phyloP scores from a whole-genome alignment of 2,329 filamentous ascomycete species.

The Cladosporium cucumerinum region DNA sequence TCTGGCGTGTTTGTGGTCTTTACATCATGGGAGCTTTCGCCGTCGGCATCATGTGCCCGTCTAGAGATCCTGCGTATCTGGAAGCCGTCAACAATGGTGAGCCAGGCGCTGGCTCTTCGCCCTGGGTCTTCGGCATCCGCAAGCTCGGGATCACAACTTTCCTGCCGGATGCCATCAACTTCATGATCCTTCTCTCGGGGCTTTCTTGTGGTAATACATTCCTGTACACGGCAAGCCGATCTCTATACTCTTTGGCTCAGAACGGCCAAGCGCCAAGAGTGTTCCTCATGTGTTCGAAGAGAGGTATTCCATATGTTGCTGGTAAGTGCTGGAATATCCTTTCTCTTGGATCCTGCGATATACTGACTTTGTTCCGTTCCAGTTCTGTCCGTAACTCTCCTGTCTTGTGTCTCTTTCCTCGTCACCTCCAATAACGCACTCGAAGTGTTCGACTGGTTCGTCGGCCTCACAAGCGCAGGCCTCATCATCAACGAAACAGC shows the following conservation, averaged over 20 bases:
- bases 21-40: slow-evolving; percentile 18
- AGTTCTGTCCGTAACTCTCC: slow-evolving; percentile 55
- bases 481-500: slow-evolving; percentile 33
- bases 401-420: slow-evolving; percentile 50
- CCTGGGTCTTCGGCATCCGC: slow-evolving; percentile 51
- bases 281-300: slow-evolving; percentile 59
- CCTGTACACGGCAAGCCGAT: slow-evolving; percentile 52
- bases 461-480: slow-evolving; percentile 34
- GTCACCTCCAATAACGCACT: slow-evolving; percentile 49
- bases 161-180: slow-evolving; percentile 65
- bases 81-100: slow-evolving; percentile 23
- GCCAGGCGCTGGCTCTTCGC: slow-evolving; percentile 29
- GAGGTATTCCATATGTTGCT: slow-evolving; percentile 71
- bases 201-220: slow-evolving; percentile 56
- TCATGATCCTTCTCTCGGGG: slow-evolving; percentile 63
- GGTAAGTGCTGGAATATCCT: slow-evolving; percentile 35
- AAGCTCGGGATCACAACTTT: slow-evolving; percentile 55
- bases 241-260: slow-evolving; percentile 54
- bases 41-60: slow-evolving; percentile 30
- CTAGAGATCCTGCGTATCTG: slow-evolving; percentile 25
- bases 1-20: slow-evolving; percentile 27
- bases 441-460: slow-evolving; percentile 36
- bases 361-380: not conserved
- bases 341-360: not conserved
- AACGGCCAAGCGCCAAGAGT: slow-evolving; percentile 60